Base-by-base conservation (phyloP, 306 rosid species). In the Phaseolus lunatus region DNA sequence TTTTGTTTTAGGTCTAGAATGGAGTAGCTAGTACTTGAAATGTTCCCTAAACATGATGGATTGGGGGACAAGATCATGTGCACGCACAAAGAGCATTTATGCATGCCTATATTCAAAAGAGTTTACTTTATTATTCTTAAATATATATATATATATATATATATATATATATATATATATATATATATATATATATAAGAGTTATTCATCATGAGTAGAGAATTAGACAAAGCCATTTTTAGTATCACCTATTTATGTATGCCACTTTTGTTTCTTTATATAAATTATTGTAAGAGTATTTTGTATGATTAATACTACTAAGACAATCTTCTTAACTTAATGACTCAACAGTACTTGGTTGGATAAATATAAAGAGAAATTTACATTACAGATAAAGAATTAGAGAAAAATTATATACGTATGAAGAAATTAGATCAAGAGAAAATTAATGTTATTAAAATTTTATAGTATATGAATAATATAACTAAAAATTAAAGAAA, bases 51-150 rank as follows among this genome's bases (percentile, higher is more conserved):
- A 62, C 56, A 74, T 18, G 80, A 58, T 89, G 70, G 75, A 73
- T 56, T 59, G 12, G 89, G 96, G 81, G 84, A 87, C 97, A 89
- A 49, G 41, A 77, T 64, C 96, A 92, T 90, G 96, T 89, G 97
- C 89, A 82, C 68, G 82, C 70, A 70, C 80, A 80, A 67, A 85
- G 67, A 67, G 86, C 90, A 90, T 89, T 90, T 82, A 83, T 83
- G 88, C 81, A 76, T 78, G 85, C 52, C 76, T 86, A n/a, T 86
- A n/a, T 66, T 39, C 41, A 54, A 59, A 27, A 10, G 26, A 41
- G 33, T 68, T 69, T 31, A 50, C 22, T 58, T n/a, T 59, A 18
- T 74, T 58, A 59, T 73, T 58, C 15, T 58, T 41, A 18, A 18
- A 26, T 26, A 26, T 1, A 49, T 5, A 5, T 47, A 47, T 47